Evolutionary conservation across 352 stramenopile genomes (phyloP), one percentile per base, ranked within the genome.

Genomic region (Aphanomyces astaci): DNA sequence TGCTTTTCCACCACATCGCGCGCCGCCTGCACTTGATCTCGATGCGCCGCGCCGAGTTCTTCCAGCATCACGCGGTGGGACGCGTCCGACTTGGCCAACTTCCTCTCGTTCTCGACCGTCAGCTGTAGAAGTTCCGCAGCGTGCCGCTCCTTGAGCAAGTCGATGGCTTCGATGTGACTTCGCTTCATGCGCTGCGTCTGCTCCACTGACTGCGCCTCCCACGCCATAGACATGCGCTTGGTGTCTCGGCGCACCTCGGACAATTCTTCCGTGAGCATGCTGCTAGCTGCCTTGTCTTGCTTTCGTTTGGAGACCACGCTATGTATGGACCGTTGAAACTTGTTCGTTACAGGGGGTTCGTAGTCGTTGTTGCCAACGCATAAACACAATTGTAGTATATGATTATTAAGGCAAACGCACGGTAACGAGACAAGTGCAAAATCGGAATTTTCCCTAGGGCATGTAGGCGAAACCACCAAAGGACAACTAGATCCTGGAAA

Each of bases 1-100:
- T 74, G 55, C 73, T 78, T 27, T 33, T 51, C 55, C 36, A 66
- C 24, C 10, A 63, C 19, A 7, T 59, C 32, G 22, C 51, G 46
- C 0, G 46, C 25, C 11, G 32, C 33, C 2, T 43, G 22, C 11
- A 59, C 51, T 22, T 68, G 19, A 19, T 48, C n/a, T 3, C 19
- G 17, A 43, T 48, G 46, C 22, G 39, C 17, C 24, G 56, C 17
- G 4, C 59, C 19, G 28, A 68, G 19, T 24, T 68, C 51, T 32
- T 59, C 51, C 19, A 59, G 51, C 25, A 59, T 32, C 0, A 59
- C 51, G 7, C 51, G 51, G n/a, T 59, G 15, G 17, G 51, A 7
- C 27, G 51, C 25, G 10, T 59, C 51, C 5, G 30, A 9, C 4
- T 59, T 59, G 51, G 51, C 15, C 11, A 33, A 25, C 51, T 32